Conservation (phyloP, 2,329 filamentous ascomycete genomes). For the Calonectria henricotiae region DNA sequence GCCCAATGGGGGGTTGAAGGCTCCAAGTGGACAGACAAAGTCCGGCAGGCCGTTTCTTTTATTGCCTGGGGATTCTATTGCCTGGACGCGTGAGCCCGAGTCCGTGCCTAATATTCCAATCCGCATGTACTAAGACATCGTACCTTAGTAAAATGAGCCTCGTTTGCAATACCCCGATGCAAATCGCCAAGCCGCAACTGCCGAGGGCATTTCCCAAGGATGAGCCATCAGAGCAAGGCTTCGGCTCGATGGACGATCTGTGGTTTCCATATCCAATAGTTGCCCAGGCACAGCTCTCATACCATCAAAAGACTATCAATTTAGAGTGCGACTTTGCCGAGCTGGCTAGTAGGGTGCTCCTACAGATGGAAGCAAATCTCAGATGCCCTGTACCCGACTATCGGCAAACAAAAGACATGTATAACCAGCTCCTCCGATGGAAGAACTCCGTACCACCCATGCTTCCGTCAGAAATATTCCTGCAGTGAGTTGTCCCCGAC, state of each 20-base stretch:
- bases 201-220: neutral
- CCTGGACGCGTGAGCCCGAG: conserved; percentile 44
- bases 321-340: conserved; percentile 30
- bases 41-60: conserved; percentile 34
- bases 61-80: conserved; percentile 49
- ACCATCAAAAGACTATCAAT: neutral
- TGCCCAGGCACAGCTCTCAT: conserved; percentile 5
- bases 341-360: conserved; percentile 24
- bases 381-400: too few relatives aligned
- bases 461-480: conserved; percentile 27
- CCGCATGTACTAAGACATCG: neutral
- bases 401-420: neutral
- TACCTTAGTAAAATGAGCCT: conserved; percentile 12
- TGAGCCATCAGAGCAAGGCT: neutral
- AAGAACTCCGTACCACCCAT: neutral
- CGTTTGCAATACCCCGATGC: neutral
- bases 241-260: neutral
- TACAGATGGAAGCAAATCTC: conserved; percentile 1
- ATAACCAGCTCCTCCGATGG: conserved; percentile 17
- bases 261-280: conserved; percentile 39
- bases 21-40: neutral
- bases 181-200: neutral
- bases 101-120: too few relatives aligned
- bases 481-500: conserved; percentile 27
- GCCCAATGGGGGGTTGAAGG: neutral